Evolutionary conservation across 139 green algal species (phyloP), one percentile per base, ranked within the genome.

Genomic region (Zygnema circumcarinatum): DNA sequence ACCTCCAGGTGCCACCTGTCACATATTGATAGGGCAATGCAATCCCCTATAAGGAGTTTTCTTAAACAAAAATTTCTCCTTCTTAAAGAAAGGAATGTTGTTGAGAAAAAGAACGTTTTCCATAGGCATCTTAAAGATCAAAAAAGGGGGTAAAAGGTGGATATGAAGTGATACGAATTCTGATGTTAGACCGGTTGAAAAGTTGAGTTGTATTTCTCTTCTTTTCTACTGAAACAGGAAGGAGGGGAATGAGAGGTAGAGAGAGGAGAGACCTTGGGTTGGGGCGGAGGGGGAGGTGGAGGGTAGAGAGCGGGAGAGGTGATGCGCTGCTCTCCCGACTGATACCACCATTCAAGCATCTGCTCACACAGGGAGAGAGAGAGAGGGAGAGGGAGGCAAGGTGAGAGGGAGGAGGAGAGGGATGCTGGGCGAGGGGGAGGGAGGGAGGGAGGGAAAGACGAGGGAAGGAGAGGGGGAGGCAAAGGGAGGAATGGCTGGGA

Each of bases 301-400:
- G 94, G 90, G 79, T 95, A 86, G 1, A 88, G 86, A 42, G 93
- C 90, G 0, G 80, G 67, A 0, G 74, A 69, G 0, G 92, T 88
- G 68, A 98, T 83, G 33, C 89, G 79, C 42, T 94, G 91, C 87
- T 98, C 96, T 2, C 92, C 96, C 11, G 94, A 95, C 1, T 90
- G 94, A 87, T 96, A 98, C 96, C 96, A 98, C 96, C 96, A 98
- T 92, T 98, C 96, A 25, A 98, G 85, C 67, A 96, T 67, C 92
- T 98, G 81, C 32, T n/a, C n/a, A n/a, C n/a, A n/a, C n/a, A n/a
- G n/a, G n/a, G n/a, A n/a, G n/a, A n/a, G n/a, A n/a, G n/a, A n/a
- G n/a, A n/a, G n/a, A n/a, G n/a, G n/a, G n/a, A n/a, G n/a, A n/a
- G n/a, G n/a, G n/a, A 83, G 29, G 16, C 56, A 40, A 40, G 3